These are phyloP conservation scores for Protomyces lactucae-debilis DNA, from an alignment of 1,139 yeast species.

Conservation along the genomic window DNA sequence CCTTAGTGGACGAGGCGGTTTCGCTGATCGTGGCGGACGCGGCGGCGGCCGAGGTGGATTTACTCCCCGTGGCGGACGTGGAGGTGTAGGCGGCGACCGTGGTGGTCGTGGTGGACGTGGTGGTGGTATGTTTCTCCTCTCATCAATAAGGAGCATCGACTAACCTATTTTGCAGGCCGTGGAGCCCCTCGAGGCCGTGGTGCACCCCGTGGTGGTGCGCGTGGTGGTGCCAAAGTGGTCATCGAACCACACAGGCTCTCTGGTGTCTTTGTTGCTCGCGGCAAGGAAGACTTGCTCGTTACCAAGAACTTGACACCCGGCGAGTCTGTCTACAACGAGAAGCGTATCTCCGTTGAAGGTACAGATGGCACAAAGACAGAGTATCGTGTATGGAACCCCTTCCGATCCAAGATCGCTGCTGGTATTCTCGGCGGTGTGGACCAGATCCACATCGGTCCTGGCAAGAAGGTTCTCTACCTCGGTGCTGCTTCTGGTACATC, in stretches of 20 bases:
- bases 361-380: constrained; percentile 87
- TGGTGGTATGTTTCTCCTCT: constrained; percentile 1
- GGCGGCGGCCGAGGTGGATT: constrained; percentile 50
- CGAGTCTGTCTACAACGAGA: constrained; percentile 93
- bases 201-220: constrained; percentile 64
- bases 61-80: constrained; percentile 50
- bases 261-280: constrained; percentile 93
- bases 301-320: constrained; percentile 98
- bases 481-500: constrained; percentile 99
- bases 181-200: constrained; percentile 39
- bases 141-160: neutral
- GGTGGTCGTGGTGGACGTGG: constrained; percentile 27
- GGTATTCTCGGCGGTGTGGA: constrained; percentile 99
- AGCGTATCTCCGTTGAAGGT: constrained; percentile 87
- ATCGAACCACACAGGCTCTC: constrained; percentile 98
- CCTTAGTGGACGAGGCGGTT: constrained; percentile 29
- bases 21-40: constrained; percentile 35
- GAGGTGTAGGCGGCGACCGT: constrained; percentile 29
- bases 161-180: constrained; percentile 31
- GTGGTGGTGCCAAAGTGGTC: constrained; percentile 92
- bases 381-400: constrained; percentile 99
- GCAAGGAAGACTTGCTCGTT: constrained; percentile 96
- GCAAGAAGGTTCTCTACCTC: constrained; percentile 91
- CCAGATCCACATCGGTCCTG: constrained; percentile 95
- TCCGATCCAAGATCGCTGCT: constrained; percentile 99